Base-by-base conservation (phyloP, 257 asterid species). In the Lantana camara region DNA sequence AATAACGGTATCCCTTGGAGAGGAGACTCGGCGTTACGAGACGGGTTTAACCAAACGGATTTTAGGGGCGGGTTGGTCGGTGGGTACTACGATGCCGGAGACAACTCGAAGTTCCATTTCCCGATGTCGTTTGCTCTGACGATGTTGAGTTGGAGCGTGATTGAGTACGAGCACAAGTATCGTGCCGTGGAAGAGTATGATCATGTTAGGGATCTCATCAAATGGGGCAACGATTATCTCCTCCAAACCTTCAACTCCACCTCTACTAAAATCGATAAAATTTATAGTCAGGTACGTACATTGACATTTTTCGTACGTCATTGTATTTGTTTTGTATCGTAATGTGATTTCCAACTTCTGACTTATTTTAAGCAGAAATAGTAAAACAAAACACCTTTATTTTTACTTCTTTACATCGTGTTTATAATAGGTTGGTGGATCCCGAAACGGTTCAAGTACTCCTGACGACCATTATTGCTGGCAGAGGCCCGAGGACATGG, bases 121-220 rank as follows among this genome's bases (percentile, higher is more conserved):
- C 98, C 98, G 0, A 87, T 89, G 95, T 73, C 98, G 17, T 89
- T 87, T 64, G 97, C 98, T 0, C 83, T 89, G 94, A 89, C 98
- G 0, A 89, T 89, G 96, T 58, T 93, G 24, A 93, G 97, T 41
- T 92, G 97, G 98, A 93, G 97, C 62, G 86, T 78, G 20, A 89
- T 93, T 3, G 98, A 93, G 41, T 93, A 93, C 37, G 91, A 89
- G 47, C 94, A 82, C 53, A 93, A 89, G 53, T 93, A 82, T 49
- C 87, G 83, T 5, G 91, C 83, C 38, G 67, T 78, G 12, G 87
- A 82, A 10, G 97, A 93, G 75, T 89, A 89, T 35, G 79, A 89
- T n/a, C 97, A 87, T 41, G 67, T 74, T 38, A 57, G 74, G 42
- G 88, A 82, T 12, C 88, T 92, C 6, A 89, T 89, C 81, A 83